Conservation (phyloP, 106 monocot genomes). For the Gastrodia elata region DNA sequence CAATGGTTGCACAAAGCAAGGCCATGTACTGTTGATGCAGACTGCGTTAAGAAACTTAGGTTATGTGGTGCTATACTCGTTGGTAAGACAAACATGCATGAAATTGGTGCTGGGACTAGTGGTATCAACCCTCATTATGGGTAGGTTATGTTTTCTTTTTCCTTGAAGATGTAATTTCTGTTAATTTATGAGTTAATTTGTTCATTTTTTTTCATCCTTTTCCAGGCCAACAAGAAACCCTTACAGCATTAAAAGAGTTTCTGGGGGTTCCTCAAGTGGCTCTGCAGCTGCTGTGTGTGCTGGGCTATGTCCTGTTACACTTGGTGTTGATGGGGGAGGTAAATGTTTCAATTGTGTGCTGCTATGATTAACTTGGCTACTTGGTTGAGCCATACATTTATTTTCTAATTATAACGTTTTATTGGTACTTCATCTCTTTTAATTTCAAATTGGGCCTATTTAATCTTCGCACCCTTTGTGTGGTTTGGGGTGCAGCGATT, state of each 20-base stretch:
- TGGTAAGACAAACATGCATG: slow-evolving; percentile 97
- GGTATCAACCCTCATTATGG: slow-evolving; percentile 96
- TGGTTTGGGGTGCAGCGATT: no score
- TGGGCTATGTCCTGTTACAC: slow-evolving; percentile 80
- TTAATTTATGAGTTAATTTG: not conserved
- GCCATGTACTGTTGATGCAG: slow-evolving; percentile 52
- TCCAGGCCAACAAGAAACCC: slow-evolving; percentile 76
- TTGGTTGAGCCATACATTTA: no score
- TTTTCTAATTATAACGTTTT: no score
- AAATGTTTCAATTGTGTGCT: not conserved
- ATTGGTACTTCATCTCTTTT: no score
- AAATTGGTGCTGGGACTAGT: slow-evolving; percentile 85
- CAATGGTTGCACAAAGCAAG: slow-evolving; percentile 74
- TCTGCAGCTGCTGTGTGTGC: slow-evolving; percentile 87
- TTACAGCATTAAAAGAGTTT: slow-evolving; percentile 52
- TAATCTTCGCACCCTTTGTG: no score
- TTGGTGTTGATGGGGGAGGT: slow-evolving; percentile 97
- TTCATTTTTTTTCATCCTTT: slow-evolving; percentile 1
- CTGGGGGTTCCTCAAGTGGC: slow-evolving; percentile 95
- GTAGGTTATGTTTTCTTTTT: slow-evolving; percentile 19
- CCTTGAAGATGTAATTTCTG: not conserved
- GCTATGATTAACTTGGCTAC: not conserved
- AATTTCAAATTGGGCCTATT: no score
- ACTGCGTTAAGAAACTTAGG: slow-evolving; percentile 56
- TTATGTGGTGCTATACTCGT: slow-evolving; percentile 85